phyloP scores from a whole-genome alignment of 352 stramenopile species.

The Pythium chondricola region DNA sequence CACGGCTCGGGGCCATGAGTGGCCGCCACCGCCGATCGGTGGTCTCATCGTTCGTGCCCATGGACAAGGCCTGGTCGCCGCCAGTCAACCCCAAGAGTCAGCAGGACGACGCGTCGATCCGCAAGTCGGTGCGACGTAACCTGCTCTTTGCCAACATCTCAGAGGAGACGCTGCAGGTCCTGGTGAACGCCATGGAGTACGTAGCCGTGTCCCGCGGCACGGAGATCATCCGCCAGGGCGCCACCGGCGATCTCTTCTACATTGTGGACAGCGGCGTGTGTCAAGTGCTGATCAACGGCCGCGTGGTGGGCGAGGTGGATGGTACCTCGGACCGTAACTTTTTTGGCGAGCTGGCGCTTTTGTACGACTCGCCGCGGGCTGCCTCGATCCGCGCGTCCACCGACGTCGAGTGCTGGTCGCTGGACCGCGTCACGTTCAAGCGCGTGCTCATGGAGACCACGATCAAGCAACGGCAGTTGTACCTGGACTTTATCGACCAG shows the following conservation, averaged over 20 bases:
- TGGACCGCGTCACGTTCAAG: constrained; percentile 79
- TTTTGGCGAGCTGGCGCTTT: constrained; percentile 92
- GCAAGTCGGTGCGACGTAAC: constrained; percentile 49
- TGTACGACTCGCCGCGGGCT: constrained; percentile 88
- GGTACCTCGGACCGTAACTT: constrained; percentile 53
- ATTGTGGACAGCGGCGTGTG: constrained; percentile 87
- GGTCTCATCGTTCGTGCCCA: constrained; percentile 45
- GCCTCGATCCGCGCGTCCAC: constrained; percentile 74
- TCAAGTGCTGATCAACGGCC: constrained; percentile 50
- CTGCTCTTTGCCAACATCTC: constrained; percentile 63
- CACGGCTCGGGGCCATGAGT: constrained; percentile 30
- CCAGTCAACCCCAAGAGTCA: constrained; percentile 44
- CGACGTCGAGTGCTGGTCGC: constrained; percentile 79
- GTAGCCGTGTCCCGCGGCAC: constrained; percentile 29
- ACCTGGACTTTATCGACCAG: constrained; percentile 53
- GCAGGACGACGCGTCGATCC: constrained; percentile 46
- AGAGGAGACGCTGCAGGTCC: constrained; percentile 54
- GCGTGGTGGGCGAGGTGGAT: constrained; percentile 51
- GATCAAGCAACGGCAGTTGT: constrained; percentile 53
- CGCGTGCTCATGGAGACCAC: constrained; percentile 61
- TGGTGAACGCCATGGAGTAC: constrained; percentile 74
- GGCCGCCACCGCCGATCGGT: constrained; percentile 41
- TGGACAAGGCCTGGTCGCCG: constrained; percentile 46
- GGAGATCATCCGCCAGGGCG: constrained; percentile 67
- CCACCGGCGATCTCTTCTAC: constrained; percentile 87